Evolutionary conservation across 2,329 filamentous ascomycete genomes (phyloP).

Genomic region (Cladorrhinum sp.): DNA sequence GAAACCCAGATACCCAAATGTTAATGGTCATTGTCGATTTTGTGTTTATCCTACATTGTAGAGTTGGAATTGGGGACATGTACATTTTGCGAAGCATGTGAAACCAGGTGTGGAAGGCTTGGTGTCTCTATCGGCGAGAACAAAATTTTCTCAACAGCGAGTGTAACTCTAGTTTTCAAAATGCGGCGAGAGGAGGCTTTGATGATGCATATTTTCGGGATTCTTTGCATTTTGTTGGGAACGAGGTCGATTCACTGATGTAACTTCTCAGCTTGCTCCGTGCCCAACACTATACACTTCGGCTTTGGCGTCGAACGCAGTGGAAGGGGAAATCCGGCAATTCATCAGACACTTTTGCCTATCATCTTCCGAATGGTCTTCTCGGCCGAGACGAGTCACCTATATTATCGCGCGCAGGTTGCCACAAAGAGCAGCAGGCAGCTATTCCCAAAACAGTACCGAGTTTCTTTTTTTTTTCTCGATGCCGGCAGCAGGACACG

Average conservation of each 20-base stretch:
- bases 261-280: not conserved
- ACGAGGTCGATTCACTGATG: not conserved
- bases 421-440: not conserved
- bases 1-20: slow-evolving; percentile 11
- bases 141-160: not conserved
- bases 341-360: not conserved
- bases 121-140: too few relatives aligned
- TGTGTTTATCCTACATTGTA: not conserved
- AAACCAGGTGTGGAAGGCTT: too few relatives aligned
- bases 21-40: slow-evolving; percentile 3
- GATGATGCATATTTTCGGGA: not conserved
- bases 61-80: not conserved
- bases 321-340: not conserved
- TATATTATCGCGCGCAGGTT: not conserved
- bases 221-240: not conserved
- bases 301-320: not conserved
- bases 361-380: not conserved
- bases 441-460: not conserved
- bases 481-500: not conserved
- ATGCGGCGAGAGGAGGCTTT: not conserved
- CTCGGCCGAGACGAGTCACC: not conserved
- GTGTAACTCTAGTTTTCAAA: not conserved
- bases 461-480: not conserved
- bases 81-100: not conserved
- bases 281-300: not conserved